Conservation (phyloP, 192 early-diverging fungal genomes). For the Linnemannia elongata region DNA sequence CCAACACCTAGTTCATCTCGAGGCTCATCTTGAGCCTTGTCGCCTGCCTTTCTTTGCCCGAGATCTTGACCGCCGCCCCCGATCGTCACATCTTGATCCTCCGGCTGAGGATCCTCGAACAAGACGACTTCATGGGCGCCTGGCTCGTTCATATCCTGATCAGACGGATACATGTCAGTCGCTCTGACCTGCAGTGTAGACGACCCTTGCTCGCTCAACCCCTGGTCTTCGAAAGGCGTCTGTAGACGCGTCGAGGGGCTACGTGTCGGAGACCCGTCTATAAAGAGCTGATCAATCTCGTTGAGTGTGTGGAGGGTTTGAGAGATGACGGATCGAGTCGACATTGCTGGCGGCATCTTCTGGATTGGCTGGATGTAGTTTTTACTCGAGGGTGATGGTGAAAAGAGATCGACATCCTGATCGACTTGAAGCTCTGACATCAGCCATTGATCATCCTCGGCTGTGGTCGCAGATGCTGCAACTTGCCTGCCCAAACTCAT, state of each 20-base stretch:
- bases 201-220: neutral
- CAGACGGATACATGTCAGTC: neutral
- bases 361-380: neutral
- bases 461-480: neutral
- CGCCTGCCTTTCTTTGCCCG: no score
- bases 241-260: neutral
- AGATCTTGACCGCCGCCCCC: neutral
- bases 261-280: neutral
- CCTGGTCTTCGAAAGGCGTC: neutral
- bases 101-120: neutral
- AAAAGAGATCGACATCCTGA: neutral
- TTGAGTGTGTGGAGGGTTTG: conserved; percentile 12
- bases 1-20: neutral
- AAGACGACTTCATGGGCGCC: neutral
- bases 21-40: neutral
- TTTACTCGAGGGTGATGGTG: neutral
- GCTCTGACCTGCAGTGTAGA: neutral
- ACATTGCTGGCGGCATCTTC: neutral
- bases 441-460: neutral
- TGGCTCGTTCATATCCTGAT: neutral
- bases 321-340: neutral
- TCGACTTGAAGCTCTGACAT: neutral
- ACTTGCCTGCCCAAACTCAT: neutral
- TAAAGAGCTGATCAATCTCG: conserved; percentile 23
- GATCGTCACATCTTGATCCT: neutral